Evolutionary conservation across 2,329 filamentous ascomycete species (phyloP), one percentile per base, ranked within the genome.

Genomic region (Fusarium sp.): DNA sequence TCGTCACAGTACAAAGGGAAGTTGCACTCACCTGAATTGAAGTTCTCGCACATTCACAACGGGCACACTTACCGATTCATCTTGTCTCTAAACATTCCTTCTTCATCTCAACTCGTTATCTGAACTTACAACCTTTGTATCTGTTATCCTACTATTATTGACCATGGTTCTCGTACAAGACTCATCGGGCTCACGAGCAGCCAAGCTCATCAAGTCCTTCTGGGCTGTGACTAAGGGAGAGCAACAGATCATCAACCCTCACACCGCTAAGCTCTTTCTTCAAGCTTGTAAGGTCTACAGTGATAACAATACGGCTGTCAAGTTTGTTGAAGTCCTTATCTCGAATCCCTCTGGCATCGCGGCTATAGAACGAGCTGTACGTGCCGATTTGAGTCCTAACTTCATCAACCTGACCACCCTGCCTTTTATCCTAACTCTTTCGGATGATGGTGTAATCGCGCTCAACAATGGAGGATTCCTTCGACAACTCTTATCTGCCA

Each of bases 401-500:
- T 83, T 80, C 61, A 71, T 83, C 44, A 55, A 69, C 1, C 47
- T 59, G 2, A 42, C 51, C 1, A 50, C 52, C 0, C 13, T 74
- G 1, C 70, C 73, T 2, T 71, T 72, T 8, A 38, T 71, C 16
- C n/a, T 54, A 0, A 36, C 10, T 0, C 47, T 75, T 11, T 63
- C 62, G 2, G 62, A 72, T 2, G 52, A 66, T 1, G 59, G 58
- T 1, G 65, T 74, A 3, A 46, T 51, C n/a, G 36, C 68, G 3
- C 54, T 75, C 5, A 74, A 61, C 7, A 56, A 71, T 33, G 72
- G 73, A 0, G 52, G 26, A 5, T 75, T 75, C 2, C 65, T 75
- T 11, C 57, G 56, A 0, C 64, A 72, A 1, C 26, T 75, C 15
- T 47, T 89, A 4, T 72, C 89, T 0, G 76, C 78, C 1, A 77